Percentiles rank a stretch among this genome's conserved stretches.
Conservation (phyloP, 352 stramenopile genomes). For the Thalassiosira mediterranea region DNA sequence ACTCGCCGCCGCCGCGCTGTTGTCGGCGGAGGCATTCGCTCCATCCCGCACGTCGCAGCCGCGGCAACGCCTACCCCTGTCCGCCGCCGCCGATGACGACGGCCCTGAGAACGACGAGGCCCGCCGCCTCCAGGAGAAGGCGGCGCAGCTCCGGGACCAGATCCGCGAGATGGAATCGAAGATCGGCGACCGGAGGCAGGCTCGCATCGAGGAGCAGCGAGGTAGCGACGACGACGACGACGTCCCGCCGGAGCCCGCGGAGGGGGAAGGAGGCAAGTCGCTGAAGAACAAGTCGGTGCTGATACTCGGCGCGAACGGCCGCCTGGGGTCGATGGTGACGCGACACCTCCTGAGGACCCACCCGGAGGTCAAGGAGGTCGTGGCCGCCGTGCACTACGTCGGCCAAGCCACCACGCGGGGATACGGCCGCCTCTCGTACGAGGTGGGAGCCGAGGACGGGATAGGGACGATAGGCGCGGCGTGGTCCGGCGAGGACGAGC, state of each 20-base stretch:
- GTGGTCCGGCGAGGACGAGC: conserved; percentile 64
- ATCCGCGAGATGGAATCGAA: conserved; percentile 65
- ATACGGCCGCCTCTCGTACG: conserved; percentile 77
- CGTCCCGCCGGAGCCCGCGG: not conserved
- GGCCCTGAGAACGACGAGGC: conserved; percentile 45
- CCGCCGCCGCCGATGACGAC: conserved; percentile 1
- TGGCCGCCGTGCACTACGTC: conserved; percentile 75
- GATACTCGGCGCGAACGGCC: conserved; percentile 73
- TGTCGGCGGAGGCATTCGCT: not conserved
- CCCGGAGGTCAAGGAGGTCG: conserved; percentile 64
- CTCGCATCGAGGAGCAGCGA: conserved; percentile 12
- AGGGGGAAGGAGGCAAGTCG: no score
- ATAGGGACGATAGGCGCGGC: conserved; percentile 65
- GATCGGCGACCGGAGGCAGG: conserved; percentile 26
- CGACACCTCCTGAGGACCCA: conserved; percentile 65
- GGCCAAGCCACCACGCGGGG: conserved; percentile 62
- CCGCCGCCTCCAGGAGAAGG: conserved; percentile 47
- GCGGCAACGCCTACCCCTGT: not conserved
- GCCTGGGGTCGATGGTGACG: conserved; percentile 75
- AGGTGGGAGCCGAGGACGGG: conserved; percentile 83
- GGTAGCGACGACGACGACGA: conserved; percentile 8
- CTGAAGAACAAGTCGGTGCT: conserved; percentile 69
- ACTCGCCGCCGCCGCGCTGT: not conserved
- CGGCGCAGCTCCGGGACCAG: conserved; percentile 62
- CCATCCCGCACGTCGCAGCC: not conserved